Evolutionary conservation across 108 stramenopile species (phyloP), one percentile per base, ranked within the genome.

Genomic region (Fragilariopsis cylindrus): DNA sequence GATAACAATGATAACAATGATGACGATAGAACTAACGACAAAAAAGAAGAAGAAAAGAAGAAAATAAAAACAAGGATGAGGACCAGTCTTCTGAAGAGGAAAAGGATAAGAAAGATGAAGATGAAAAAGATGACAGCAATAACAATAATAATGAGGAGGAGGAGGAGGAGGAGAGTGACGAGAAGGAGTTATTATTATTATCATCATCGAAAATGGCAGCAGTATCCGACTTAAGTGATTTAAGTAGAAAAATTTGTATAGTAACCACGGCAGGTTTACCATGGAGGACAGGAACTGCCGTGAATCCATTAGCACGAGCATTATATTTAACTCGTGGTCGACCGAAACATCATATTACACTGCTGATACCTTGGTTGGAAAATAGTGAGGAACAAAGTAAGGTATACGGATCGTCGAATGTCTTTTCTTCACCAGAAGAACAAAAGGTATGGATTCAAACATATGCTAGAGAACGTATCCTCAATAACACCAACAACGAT

Each of bases 261-360:
- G 91, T 94, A 4, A 96, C 96, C 8, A 94, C 93, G 4, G 93
- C 92, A 4, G 69, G 90, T 6, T 58, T 96, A 19, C 93, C 96
- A 4, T 96, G 93, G 95, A 72, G 93, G 87, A 94, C 93, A 39
- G 96, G 93, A 15, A 94, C 93, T 11, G 89, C 90, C 57, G 92
- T 96, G 68, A 94, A 94, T 74, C 93, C 96, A 4, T 74, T 94
- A 2, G 79, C 79, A n/a, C 46, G 67, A 1, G 90, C 81, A 1
- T 57, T 82, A 60, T 74, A 77, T 77, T 48, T 76, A 88, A 56
- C 74, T 60, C 30, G 81, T 77, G 70, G 81, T 30, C 44, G 87
- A 69, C 65, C 72, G 0, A 58, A 70, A 69, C 74, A 81, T 30
- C 7, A 58, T 2, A 88, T 95, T 8, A 92, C 91, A 4, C 70